Base-by-base conservation (phyloP, 2,329 filamentous ascomycete genomes). In the Fusarium ambrosium region DNA sequence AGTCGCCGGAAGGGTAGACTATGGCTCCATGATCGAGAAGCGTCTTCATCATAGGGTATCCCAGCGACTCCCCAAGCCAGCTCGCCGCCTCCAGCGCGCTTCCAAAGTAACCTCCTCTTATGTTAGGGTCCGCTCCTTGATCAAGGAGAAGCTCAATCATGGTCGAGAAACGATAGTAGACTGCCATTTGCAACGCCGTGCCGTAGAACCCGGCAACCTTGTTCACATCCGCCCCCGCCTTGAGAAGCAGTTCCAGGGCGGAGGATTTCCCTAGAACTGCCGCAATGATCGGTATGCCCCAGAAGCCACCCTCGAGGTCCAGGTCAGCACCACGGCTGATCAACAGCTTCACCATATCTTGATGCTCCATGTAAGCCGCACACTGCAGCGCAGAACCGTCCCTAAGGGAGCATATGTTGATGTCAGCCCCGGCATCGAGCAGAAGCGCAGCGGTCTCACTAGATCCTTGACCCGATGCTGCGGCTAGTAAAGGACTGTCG, bases 201-300 rank as follows among this genome's bases (percentile, higher is more conserved):
- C 53, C 27, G 53, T 56, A 20, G n/a, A 34, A 32, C 53, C 53
- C 29, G 27, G 27, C 18, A 36, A 56, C 9, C n/a, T 36, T 56
- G 53, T 56, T 56, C 27, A 56, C n/a, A 20, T 56, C 53, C 9
- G 53, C 53, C 16, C 53, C 53, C 53, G 53, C 51, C n/a, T 56
- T 29, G n/a, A 56, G 16, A 56, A 56, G 51, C 6, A n/a, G 18
- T 16, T 14, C n/a, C 16, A 56, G 11, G 5, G n/a, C n/a, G 8
- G 51, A 56, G 6, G 27, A 14, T 34, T 32, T 56, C n/a, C 13
- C 27, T 13, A 20, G 11, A 20, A 36, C 18, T 32, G 51, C 51
- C 29, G 29, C 51, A 29, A 32, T 29, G 29, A 36, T 14, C 7
- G 51, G 51, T 56, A 20, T 4, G n/a, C 29, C 51, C n/a, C n/a